These are phyloP conservation scores for Mortierella sp. DNA, from an alignment of 371 early-diverging fungal genomes.

Conservation along the genomic window DNA sequence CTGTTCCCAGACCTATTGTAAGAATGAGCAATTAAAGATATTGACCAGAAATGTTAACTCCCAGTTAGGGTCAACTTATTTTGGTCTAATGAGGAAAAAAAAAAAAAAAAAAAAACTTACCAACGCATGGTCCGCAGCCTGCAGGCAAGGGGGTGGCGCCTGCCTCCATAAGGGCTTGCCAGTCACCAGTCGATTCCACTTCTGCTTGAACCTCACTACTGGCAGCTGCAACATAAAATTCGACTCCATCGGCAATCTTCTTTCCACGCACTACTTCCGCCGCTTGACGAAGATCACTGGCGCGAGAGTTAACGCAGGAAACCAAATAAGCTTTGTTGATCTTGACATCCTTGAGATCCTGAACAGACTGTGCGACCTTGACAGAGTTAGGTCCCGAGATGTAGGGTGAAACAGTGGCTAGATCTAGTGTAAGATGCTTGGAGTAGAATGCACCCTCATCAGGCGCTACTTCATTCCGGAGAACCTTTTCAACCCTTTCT, in stretches of 20 bases:
- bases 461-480: conserved; percentile 67
- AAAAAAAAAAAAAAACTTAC: conserved; percentile 49
- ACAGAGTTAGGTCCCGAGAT: conserved; percentile 96
- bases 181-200: conserved; percentile 86
- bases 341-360: conserved; percentile 76
- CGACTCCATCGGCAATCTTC: conserved; percentile 87
- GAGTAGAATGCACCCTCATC: conserved; percentile 83
- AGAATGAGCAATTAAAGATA: neutral
- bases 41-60: neutral
- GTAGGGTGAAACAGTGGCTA: conserved; percentile 87
- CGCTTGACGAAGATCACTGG: conserved; percentile 87
- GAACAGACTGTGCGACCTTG: conserved; percentile 87
- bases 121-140: conserved; percentile 98
- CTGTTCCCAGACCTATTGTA: conserved; percentile 81
- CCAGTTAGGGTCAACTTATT: neutral
- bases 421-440: conserved; percentile 89
- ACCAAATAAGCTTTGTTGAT: conserved; percentile 97
- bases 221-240: conserved; percentile 96
- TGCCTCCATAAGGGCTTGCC: conserved; percentile 87
- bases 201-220: conserved; percentile 91
- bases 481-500: conserved; percentile 67
- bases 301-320: conserved; percentile 94
- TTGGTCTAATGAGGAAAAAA: neutral
- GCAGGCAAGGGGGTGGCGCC: conserved; percentile 93
- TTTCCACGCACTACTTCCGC: conserved; percentile 84